Percentiles rank a stretch among this genome's conserved stretches.
These are phyloP conservation scores for Neurospora sp. DNA, from an alignment of 495 filamentous ascomycete species.

Conservation along the genomic window DNA sequence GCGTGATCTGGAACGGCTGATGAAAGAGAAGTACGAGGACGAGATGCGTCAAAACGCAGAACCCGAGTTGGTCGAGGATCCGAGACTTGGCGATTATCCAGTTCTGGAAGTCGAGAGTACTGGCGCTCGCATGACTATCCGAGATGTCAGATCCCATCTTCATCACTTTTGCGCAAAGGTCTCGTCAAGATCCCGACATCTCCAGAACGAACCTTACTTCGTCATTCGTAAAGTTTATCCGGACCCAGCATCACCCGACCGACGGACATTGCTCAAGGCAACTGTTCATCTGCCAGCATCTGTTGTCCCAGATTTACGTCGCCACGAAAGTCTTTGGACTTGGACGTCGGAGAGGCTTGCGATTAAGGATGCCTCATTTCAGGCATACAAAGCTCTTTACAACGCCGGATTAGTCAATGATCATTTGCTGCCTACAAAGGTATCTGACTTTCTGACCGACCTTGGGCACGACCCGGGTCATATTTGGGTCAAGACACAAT, in stretches of 20 bases:
- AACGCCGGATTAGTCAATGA: constrained; percentile 64
- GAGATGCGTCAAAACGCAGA: constrained; percentile 46
- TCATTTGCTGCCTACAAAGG: constrained; percentile 57
- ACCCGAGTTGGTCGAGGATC: constrained; percentile 41
- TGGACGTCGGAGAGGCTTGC: constrained; percentile 73
- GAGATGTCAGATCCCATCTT: constrained; percentile 65
- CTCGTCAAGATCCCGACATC: constrained; percentile 26
- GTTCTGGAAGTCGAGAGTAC: constrained; percentile 40
- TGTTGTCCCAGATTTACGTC: constrained; percentile 54
- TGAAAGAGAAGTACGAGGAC: constrained; percentile 66
- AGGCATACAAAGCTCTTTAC: constrained; percentile 66
- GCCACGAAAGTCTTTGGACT: constrained; percentile 33
- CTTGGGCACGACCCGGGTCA: constrained; percentile 39
- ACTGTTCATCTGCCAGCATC: constrained; percentile 63
- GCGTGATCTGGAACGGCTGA: constrained; percentile 54
- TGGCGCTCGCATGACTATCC: constrained; percentile 63
- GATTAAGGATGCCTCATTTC: constrained; percentile 72
- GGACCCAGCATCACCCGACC: background rate
- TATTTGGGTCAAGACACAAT: constrained; percentile 41
- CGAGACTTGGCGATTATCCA: constrained; percentile 35
- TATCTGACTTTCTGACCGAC: constrained; percentile 24
- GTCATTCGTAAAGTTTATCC: constrained; percentile 13
- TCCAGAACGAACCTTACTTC: constrained; percentile 34
- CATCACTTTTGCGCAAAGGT: constrained; percentile 71
- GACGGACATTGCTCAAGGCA: constrained; percentile 30